Base-by-base conservation (phyloP, 2,329 filamentous ascomycete genomes). In the Apiospora saccharicola region DNA sequence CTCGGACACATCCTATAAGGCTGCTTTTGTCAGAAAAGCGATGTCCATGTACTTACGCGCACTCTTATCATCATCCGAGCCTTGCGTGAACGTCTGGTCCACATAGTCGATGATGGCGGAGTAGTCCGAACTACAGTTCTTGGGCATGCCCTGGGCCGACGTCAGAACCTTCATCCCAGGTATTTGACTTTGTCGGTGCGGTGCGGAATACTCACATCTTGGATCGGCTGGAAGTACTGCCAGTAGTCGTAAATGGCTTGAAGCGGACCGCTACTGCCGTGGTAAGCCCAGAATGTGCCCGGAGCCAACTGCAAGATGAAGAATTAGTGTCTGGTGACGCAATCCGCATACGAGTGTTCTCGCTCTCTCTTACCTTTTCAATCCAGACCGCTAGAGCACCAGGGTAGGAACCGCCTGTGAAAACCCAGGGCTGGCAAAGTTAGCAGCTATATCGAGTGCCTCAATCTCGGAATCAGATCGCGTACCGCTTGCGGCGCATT, bases 241-340 rank as follows among this genome's bases (percentile, higher is more conserved):
- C 88, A 91, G 76, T 86, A 90, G 78, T 91, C 83, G 34, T 85
- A 83, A 46, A 90, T 84, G 0, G 86, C 85, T 75, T 91, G 80
- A 0, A 90, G 88, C 0, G 87, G 86, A 0, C 85, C 89, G 77
- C 86, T 88, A 43, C 86, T 88, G 3, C 88, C 82, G 78, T 89
- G 87, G 74, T 90, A 90, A 1, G 88, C 88, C 88, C 88, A 90
- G 79, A 89, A 88, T 0, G 87, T 90, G 8, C 86, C 89, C 0
- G 88, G 87, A 1, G 84, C 80, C 2, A 86, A 73, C 75, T n/a
- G n/a, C n/a, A n/a, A n/a, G n/a, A n/a, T n/a, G n/a, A n/a, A n/a
- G n/a, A n/a, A n/a, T n/a, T n/a, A n/a, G n/a, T n/a, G n/a, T n/a
- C n/a, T n/a, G n/a, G n/a, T n/a, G n/a, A n/a, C n/a, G n/a, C n/a